Base-by-base conservation (phyloP, 2,329 filamentous ascomycete species). In the Trichoderma citrinoviride region DNA sequence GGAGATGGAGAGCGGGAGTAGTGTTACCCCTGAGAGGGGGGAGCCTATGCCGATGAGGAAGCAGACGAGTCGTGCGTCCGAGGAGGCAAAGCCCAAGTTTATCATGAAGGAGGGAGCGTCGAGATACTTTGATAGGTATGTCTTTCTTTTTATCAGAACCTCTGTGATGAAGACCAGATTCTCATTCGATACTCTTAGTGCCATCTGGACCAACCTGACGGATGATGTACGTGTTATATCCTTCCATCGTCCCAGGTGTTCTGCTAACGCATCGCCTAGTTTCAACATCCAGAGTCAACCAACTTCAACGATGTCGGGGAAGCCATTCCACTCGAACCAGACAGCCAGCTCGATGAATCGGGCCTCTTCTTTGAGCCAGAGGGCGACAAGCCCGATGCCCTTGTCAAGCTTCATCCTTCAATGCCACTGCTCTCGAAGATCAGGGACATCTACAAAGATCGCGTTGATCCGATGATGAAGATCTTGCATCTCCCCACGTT, bases 401-500 rank as follows among this genome's bases (percentile, higher is more conserved):
- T 61, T 40, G 14, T 47, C 3, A 61, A 52, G 3, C 25, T 52
- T 0, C 57, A 61, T 10, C 17, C 33, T 7, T 14, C 46, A 1
- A 15, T 19, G 3, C 23, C n/a, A 19, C 12, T 61, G 7, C 37
- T 61, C n/a, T 25, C 37, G 1, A 61, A 43, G 12, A 10, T 61
- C 14, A 52, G 43, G n/a, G 57, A 52, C 3, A 12, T 44, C 3
- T 61, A 33, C 33, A 21, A 41, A 2, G 57, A 61, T 12, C 23
- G 57, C 17, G 57, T 61, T 17, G 57, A 61, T n/a, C 57, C 57
- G 7, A 21, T 61, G 33, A 43, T 52, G 57, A 61, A 61, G 3
- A 43, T 61, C n/a, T n/a, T 61, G n/a, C 57, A 61, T 29, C 47
- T 61, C 41, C 57, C 57, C 6, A 61, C 57, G 7, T 61, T 61